Conservation (phyloP, 1,139 yeast species). For the Yamadazyma epiphylla region DNA sequence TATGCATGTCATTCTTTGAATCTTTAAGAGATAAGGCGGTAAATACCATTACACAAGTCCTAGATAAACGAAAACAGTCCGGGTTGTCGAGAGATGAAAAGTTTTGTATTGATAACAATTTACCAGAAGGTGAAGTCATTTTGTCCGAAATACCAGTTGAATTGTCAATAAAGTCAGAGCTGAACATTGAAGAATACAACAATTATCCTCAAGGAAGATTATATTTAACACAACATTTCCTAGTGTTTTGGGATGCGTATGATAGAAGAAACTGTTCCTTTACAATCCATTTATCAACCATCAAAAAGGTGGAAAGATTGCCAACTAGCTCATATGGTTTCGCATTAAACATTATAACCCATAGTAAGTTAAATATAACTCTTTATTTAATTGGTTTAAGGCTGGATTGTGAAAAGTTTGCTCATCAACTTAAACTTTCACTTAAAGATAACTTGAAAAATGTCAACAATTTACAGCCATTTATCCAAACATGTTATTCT, state of each 20-base stretch:
- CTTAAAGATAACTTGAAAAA: constrained; percentile 62
- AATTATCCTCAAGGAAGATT: constrained; percentile 55
- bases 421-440: constrained; percentile 58
- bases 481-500: constrained; percentile 73
- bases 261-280: constrained; percentile 69
- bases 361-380: constrained; percentile 60
- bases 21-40: constrained; percentile 47
- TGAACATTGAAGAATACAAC: constrained; percentile 19
- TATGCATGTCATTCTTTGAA: constrained; percentile 57
- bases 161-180: constrained; percentile 47
- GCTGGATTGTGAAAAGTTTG: constrained; percentile 77
- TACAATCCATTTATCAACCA: constrained; percentile 68
- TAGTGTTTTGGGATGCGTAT: constrained; percentile 69
- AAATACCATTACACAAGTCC: constrained; percentile 36
- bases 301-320: constrained; percentile 81
- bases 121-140: constrained; percentile 70
- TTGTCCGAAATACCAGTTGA: constrained; percentile 70
- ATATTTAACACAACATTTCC: constrained; percentile 67
- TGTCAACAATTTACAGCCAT: constrained; percentile 60
- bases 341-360: constrained; percentile 68
- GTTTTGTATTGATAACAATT: constrained; percentile 59
- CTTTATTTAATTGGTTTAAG: constrained; percentile 77
- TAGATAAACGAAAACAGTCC: constrained; percentile 31
- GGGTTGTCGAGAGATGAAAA: constrained; percentile 60
- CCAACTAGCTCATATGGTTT: constrained; percentile 77